Evolutionary conservation across 2,329 filamentous ascomycete genomes (phyloP).

Genomic region (Bipolaris cookei): DNA sequence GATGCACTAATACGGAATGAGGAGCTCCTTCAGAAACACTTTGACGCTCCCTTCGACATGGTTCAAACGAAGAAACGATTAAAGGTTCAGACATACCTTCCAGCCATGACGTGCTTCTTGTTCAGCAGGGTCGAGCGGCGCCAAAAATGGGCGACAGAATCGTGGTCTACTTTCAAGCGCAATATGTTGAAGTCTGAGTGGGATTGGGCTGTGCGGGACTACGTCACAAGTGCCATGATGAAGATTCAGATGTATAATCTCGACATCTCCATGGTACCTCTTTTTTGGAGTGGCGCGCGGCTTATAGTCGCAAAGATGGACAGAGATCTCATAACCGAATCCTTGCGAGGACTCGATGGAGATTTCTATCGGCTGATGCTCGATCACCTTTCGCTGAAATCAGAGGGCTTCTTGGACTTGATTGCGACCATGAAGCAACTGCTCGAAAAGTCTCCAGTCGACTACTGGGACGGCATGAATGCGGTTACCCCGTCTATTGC

Average conservation of each 20-base stretch:
- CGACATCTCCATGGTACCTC: slow-evolving; percentile 63
- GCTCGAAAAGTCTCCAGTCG: slow-evolving; percentile 74
- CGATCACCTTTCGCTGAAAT: slow-evolving; percentile 65
- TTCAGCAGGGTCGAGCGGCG: slow-evolving; percentile 74
- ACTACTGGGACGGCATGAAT: slow-evolving; percentile 88
- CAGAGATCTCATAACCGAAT: slow-evolving; percentile 75
- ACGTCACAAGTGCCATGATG: slow-evolving; percentile 70
- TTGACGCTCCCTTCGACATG: slow-evolving; percentile 82
- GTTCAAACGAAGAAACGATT: slow-evolving; percentile 81
- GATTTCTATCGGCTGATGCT: slow-evolving; percentile 67
- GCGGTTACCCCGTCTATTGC: slow-evolving; percentile 80
- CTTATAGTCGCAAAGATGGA: slow-evolving; percentile 76
- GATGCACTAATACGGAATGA: slow-evolving; percentile 73
- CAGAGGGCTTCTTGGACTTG: slow-evolving; percentile 67
- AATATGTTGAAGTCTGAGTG: slow-evolving; percentile 75
- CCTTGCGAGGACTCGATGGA: slow-evolving; percentile 78
- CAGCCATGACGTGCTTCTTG: slow-evolving; percentile 83
- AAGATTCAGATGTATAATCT: slow-evolving; percentile 64
- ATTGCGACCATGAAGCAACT: slow-evolving; percentile 74
- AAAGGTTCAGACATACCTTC: slow-evolving; percentile 75
- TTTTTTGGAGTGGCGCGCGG: slow-evolving; percentile 80
- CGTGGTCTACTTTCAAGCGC: slow-evolving; percentile 70
- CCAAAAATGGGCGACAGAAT: slow-evolving; percentile 69
- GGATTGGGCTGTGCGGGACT: slow-evolving; percentile 82
- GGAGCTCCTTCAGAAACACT: slow-evolving; percentile 62